Evolutionary conservation across 2,329 filamentous ascomycete genomes (phyloP), one percentile per base, ranked within the genome.

Genomic region (Escovopsis weberi): DNA sequence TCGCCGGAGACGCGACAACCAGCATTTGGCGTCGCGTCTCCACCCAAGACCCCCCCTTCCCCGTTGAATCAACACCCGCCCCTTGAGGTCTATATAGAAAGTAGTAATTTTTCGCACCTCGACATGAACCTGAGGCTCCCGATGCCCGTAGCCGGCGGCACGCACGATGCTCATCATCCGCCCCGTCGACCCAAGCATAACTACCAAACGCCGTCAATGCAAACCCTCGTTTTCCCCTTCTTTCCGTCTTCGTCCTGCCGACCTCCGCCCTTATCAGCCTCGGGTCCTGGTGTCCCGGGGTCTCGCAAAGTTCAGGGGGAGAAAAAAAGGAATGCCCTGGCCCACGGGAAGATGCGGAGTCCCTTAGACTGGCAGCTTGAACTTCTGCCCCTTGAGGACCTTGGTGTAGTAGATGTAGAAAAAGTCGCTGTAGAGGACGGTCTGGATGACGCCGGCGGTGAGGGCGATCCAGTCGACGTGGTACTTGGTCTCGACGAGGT

Each of bases 351-450:
- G 33, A n/a, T 37, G 11, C 37, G 26, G 23, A 36, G n/a, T 19
- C 26, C 15, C 18, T 70, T 76, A 89, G 51, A 89, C 85, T 2
- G 84, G 84, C 45, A 89, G 70, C 63, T 86, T 85, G 63, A 89
- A 89, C 69, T 85, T 88, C 72, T 85, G 84, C 53, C 84, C 84
- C 69, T 88, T 85, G 65, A 88, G 68, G 39, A 89, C 82, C 79
- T 95, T 96, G 46, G 82, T 94, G 68, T 95, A 98, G 70, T 98
- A 98, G 57, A 98, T 89, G 74, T 88, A 98, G 75, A 98, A 98
- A 70, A 98, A 98, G 68, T 98, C 91, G 49, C 86, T 94, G 69
- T 98, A 98, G 45, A 98, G 71, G 39, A 98, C 67, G 1, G 91
- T 98, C 71, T 98, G 91, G 50, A 96, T 68, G 43, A 96, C 74